Base-by-base conservation (phyloP, 108 stramenopile genomes). In the Fragilaria crotonensis region DNA sequence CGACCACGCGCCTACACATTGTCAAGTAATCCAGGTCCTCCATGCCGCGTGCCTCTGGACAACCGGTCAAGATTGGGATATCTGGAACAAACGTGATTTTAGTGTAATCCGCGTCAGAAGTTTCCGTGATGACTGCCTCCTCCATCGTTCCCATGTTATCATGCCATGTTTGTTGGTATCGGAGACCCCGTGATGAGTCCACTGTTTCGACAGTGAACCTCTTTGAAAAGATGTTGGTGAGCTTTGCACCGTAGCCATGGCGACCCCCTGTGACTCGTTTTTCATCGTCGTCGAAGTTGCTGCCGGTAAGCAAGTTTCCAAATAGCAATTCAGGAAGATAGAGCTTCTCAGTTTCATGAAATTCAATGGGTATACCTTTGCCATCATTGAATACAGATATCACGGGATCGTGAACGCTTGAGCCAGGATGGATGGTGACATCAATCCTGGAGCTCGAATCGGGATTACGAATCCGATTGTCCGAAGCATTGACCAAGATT, bases 391-490 rank as follows among this genome's bases (percentile, higher is more conserved):
- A 76, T 19, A 99, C 97, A 51, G 94, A 92, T 41, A 99, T 96
- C 11, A 41, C 11, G 11, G 36, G 36, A 41, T 41, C 36, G 7
- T 41, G 7, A n/a, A 63, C 59, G 41, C 84, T 84, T 26, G 49
- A 55, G 22, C 57, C 83, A 0, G 63, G 60, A 60, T 96, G 78
- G 48, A 97, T 79, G 4, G 41, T 63, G 30, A 99, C 87, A 41
- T 98, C 95, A 36, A 99, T 79, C 65, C 74, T 76, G 72, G 93
- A 84, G 97, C 98, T 98, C 59, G 33, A 66, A 19, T 84, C 71
- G 25, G 89, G 74, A 82, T 99, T 96, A 23, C 99, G 94, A 77
- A 98, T 97, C 75, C 98, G 98, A 84, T 99, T 99, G 73, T 99
- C 99, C 0, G 96, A 90, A 25, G 99, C 99, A 71, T 99, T 99